These are phyloP conservation scores for Rhizopus microsporus DNA, from an alignment of 371 early-diverging fungal genomes.

Conservation along the genomic window DNA sequence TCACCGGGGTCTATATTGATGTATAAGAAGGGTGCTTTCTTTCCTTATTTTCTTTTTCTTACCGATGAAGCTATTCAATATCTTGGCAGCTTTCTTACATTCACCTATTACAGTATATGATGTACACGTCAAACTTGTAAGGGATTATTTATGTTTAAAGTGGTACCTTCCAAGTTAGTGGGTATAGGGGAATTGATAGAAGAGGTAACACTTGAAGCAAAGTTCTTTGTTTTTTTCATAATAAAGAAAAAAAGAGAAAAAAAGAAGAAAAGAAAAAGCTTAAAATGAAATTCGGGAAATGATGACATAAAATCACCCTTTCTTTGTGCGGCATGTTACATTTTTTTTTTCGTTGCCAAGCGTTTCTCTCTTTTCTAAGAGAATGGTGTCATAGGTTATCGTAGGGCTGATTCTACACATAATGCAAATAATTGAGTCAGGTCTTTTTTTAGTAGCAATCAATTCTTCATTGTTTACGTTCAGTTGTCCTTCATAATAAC, in stretches of 20 bases:
- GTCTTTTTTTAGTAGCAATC: no score
- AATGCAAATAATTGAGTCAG: no score
- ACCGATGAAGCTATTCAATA: slow-evolving; percentile 75
- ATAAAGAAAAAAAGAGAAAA: background rate
- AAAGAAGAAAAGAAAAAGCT: slow-evolving; percentile 1
- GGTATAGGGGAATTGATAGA: slow-evolving; percentile 64
- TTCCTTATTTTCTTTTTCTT: slow-evolving; percentile 17
- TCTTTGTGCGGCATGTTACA: background rate
- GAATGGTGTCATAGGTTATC: no score
- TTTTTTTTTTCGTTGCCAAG: background rate
- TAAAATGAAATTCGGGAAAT: no score
- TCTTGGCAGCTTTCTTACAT: slow-evolving; percentile 76
- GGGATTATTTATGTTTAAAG: background rate
- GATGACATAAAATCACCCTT: background rate
- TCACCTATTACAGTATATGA: slow-evolving; percentile 47
- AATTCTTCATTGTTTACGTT: no score
- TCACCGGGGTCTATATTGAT: slow-evolving; percentile 55
- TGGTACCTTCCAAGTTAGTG: slow-evolving; percentile 54
- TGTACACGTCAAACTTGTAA: background rate
- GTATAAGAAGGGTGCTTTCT: background rate
- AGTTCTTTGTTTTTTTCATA: slow-evolving; percentile 26
- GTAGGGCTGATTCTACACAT: no score
- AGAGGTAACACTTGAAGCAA: slow-evolving; percentile 21
- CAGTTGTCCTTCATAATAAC: no score
- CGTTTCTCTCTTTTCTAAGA: background rate